Conservation (phyloP, 352 stramenopile species). For the Phytophthora meadii region DNA sequence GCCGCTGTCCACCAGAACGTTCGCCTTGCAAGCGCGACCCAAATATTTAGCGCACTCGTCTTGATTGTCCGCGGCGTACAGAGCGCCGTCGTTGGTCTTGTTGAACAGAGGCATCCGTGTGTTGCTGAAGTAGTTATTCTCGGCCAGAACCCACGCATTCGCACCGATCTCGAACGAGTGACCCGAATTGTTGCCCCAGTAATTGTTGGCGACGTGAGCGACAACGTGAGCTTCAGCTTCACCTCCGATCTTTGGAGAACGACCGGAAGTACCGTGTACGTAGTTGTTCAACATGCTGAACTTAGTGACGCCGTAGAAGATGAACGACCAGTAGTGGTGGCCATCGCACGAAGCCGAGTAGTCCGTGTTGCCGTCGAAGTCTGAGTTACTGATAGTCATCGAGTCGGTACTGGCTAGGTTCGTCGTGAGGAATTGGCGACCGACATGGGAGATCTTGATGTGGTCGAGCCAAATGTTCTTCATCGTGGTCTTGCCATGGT, state of each 20-base stretch:
- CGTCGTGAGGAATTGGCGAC: conserved; percentile 33
- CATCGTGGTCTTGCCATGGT: conserved; percentile 23
- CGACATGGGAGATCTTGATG: conserved; percentile 38
- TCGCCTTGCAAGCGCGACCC: conserved; percentile 25
- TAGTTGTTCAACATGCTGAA: conserved; percentile 52
- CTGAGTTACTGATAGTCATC: conserved; percentile 53
- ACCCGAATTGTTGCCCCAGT: conserved; percentile 48
- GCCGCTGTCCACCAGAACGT: conserved; percentile 30
- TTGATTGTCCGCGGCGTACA: conserved; percentile 16
- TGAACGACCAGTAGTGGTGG: conserved; percentile 48
- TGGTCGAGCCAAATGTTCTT: conserved; percentile 57
- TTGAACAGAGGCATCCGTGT: conserved; percentile 23
- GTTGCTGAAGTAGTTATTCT: conserved; percentile 56
- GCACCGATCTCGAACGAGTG: conserved; percentile 45
- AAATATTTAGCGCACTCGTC: conserved; percentile 27
- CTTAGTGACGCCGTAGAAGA: conserved; percentile 36
- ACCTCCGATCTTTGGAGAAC: conserved; percentile 38
- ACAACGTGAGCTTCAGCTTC: conserved; percentile 22
- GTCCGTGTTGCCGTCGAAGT: conserved; percentile 48
- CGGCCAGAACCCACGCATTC: conserved; percentile 40
- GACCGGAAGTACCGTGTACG: conserved; percentile 28
- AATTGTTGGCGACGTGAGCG: conserved; percentile 48
- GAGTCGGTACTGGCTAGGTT: conserved; percentile 35
- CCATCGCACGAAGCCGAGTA: conserved; percentile 48
- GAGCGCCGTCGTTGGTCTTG: conserved; percentile 17